Percentiles rank a stretch among this genome's conserved stretches.
These are phyloP conservation scores for Penicillium sp. DNA, from an alignment of 2,329 filamentous ascomycete species.

Conservation along the genomic window DNA sequence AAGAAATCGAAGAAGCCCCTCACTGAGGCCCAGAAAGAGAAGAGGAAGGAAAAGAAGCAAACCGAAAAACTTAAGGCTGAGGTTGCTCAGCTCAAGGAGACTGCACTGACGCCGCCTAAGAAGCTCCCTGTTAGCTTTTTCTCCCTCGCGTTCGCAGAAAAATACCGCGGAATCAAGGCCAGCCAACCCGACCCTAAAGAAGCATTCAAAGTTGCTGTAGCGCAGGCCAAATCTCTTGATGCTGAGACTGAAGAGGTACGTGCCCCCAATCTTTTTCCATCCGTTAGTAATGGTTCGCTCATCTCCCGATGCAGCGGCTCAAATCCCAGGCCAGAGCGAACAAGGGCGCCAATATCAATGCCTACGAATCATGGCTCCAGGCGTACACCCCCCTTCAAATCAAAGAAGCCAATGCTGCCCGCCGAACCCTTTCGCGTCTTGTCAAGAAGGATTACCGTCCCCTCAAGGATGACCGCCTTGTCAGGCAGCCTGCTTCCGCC, in stretches of 20 bases:
- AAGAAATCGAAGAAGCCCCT: slow-evolving; percentile 28
- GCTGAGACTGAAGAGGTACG: slow-evolving; percentile 26
- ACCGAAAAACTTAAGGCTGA: slow-evolving; percentile 30
- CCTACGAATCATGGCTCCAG: slow-evolving; percentile 54
- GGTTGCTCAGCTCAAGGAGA: slow-evolving; percentile 35
- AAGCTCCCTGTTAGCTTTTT: slow-evolving; percentile 26
- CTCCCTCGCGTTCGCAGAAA: slow-evolving; percentile 23
- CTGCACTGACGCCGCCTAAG: slow-evolving; percentile 37
- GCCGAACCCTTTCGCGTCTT: slow-evolving; percentile 36
- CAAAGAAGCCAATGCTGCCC: slow-evolving; percentile 56
- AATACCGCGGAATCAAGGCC: slow-evolving; percentile 14
- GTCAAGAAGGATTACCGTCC: slow-evolving; percentile 15
- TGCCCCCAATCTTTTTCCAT: neutral
- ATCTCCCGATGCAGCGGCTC: slow-evolving; percentile 47
- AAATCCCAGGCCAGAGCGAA: slow-evolving; percentile 50
- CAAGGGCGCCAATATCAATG: slow-evolving; percentile 42
- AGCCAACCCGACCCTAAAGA: slow-evolving; percentile 10
- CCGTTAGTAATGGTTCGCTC: neutral
- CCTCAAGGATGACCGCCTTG: slow-evolving; percentile 54
- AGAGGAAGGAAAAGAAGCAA: slow-evolving; percentile 30
- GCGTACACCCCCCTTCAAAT: slow-evolving; percentile 56
- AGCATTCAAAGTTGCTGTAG: slow-evolving; percentile 19
- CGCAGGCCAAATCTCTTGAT: slow-evolving; percentile 17
- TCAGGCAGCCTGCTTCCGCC: slow-evolving; percentile 43
- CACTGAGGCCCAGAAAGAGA: slow-evolving; percentile 32